These are phyloP conservation scores for Tremellales sp. DNA, from an alignment of 1,284 basidiomycete species.

Conservation along the genomic window DNA sequence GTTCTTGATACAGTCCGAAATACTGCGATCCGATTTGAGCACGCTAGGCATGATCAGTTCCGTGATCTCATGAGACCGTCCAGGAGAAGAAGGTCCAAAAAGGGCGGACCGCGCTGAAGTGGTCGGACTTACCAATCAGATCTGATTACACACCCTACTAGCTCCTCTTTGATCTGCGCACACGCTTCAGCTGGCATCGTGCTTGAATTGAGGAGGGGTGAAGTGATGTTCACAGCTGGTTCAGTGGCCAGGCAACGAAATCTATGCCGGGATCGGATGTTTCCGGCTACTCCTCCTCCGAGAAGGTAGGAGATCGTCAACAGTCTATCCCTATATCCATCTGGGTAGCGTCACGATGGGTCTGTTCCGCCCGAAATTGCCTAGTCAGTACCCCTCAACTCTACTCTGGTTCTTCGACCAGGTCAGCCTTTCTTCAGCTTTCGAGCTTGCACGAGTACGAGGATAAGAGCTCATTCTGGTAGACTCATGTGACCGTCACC, in stretches of 20 bases:
- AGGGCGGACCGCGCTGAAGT: background rate
- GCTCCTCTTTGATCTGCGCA: slow-evolving; percentile 37
- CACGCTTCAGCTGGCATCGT: slow-evolving; percentile 28
- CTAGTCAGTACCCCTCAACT: slow-evolving; percentile 38
- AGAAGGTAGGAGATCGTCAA: too few relatives aligned
- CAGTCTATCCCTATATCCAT: too few relatives aligned
- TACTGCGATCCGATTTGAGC: slow-evolving; percentile 37
- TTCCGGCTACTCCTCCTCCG: too few relatives aligned
- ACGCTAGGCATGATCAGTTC: slow-evolving; percentile 25
- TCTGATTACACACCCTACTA: slow-evolving; percentile 41
- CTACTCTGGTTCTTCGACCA: slow-evolving; percentile 40
- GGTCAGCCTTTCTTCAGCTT: slow-evolving; percentile 11
- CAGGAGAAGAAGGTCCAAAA: background rate
- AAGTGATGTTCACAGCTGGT: too few relatives aligned
- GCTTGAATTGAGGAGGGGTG: too few relatives aligned
- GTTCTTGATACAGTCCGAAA: slow-evolving; percentile 37
- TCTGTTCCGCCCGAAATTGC: slow-evolving; percentile 23
- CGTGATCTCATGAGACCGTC: background rate
- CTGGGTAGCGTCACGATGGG: slow-evolving; percentile 22
- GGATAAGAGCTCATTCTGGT: background rate
- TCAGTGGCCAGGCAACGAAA: background rate
- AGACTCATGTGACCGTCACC: slow-evolving; percentile 57
- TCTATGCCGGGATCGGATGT: background rate
- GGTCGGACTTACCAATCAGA: slow-evolving; percentile 45
- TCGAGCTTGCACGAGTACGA: too few relatives aligned